These are phyloP conservation scores for Citrullus colocynthis DNA, from an alignment of 306 rosid species.

Conservation along the genomic window DNA sequence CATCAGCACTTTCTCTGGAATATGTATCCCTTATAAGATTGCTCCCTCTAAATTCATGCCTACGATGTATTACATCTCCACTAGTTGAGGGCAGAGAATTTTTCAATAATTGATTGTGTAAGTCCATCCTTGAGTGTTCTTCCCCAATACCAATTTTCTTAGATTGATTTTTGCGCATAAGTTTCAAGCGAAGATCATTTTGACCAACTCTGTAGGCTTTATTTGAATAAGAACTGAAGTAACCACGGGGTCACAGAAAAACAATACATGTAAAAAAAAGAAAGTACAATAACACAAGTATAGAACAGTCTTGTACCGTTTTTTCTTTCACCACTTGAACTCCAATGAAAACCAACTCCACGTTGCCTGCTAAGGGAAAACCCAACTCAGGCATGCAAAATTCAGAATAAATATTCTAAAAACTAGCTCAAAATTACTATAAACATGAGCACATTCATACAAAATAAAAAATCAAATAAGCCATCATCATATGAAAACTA, in stretches of 20 bases:
- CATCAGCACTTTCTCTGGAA: slow-evolving; percentile 23
- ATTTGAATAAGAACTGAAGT: slow-evolving; percentile 11
- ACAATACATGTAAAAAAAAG: not conserved
- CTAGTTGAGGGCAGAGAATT: slow-evolving; percentile 16
- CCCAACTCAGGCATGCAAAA: not conserved
- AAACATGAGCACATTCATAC: not conserved
- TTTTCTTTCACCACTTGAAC: slow-evolving; percentile 8
- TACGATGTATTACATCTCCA: slow-evolving; percentile 13
- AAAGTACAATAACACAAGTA: not conserved
- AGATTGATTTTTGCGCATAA: slow-evolving; percentile 28
- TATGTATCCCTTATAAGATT: slow-evolving; percentile 8
- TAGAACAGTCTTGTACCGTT: slow-evolving; percentile 21
- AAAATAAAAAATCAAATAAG: not conserved
- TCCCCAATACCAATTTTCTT: slow-evolving; percentile 18
- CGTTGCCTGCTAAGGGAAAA: slow-evolving; percentile 30
- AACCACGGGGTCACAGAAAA: slow-evolving; percentile 5
- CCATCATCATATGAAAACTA: not conserved
- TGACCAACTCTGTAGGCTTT: slow-evolving; percentile 26
- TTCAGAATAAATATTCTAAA: slow-evolving; percentile 1
- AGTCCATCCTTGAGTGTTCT: slow-evolving; percentile 17
- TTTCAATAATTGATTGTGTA: slow-evolving; percentile 13
- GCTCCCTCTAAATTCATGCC: slow-evolving; percentile 18
- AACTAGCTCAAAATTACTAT: not conserved
- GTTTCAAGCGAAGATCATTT: slow-evolving; percentile 47
- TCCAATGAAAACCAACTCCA: slow-evolving; percentile 17